Evolutionary conservation across 768 basidiomycete genomes (phyloP).

Genomic region (Russula abietina): DNA sequence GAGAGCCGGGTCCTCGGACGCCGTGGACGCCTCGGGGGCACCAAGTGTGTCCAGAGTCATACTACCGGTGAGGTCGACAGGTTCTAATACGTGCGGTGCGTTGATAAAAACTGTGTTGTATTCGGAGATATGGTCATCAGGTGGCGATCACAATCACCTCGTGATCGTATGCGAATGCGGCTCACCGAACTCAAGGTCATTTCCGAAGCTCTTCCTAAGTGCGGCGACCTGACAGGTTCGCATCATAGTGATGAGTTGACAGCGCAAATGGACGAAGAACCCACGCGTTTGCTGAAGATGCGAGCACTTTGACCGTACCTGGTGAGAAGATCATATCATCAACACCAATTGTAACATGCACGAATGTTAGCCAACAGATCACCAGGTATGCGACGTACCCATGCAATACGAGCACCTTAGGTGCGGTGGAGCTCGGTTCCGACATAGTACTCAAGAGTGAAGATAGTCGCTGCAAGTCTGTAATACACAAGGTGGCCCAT

Average conservation of each 20-base stretch:
- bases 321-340: not conserved
- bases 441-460: constrained; percentile 6
- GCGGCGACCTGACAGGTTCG: constrained; percentile 50
- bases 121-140: not conserved
- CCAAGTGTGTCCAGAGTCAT: constrained; percentile 35
- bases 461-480: not conserved
- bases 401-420: constrained; percentile 18
- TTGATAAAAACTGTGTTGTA: constrained; percentile 59
- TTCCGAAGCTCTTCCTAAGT: constrained; percentile 57
- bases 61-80: constrained; percentile 48
- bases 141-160: not conserved
- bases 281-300: constrained; percentile 64
- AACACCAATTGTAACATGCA: not conserved
- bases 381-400: constrained; percentile 10
- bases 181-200: constrained; percentile 56
- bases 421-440: not conserved
- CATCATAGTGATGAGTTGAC: not conserved
- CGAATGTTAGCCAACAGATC: not conserved
- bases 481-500: too few relatives aligned
- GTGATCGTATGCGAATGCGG: not conserved
- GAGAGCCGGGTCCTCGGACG: constrained; percentile 43
- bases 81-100: constrained; percentile 60
- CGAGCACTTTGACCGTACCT: constrained; percentile 64
- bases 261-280: constrained; percentile 22
- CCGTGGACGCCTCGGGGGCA: constrained; percentile 34